Base-by-base conservation (phyloP, 345 rosid genomes). In the Salix viminalis region DNA sequence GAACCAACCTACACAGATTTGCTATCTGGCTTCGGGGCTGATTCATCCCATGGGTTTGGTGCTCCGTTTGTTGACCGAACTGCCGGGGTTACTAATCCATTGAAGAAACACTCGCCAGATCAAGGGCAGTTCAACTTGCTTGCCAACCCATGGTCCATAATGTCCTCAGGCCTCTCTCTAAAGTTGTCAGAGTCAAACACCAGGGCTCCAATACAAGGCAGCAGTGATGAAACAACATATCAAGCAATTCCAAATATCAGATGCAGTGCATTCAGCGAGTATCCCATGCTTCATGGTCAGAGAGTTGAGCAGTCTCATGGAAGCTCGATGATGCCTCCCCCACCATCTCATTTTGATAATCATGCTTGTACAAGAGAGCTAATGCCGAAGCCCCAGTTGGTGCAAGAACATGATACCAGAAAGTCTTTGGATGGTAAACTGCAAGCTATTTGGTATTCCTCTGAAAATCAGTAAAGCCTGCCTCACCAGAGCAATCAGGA, bases 381-480 rank as follows among this genome's bases (percentile, higher is more conserved):
- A 15, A 70, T 77, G 9, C 69, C 80, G 2, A 79, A 80, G 44
- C 78, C 74, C 10, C 37, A 14, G 14, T 61, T 58, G 30, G 39
- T 34, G 34, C 79, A 67, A 73, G 85, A 81, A 13, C 82, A 79
- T 60, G 82, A 78, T 56, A 74, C 58, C 23, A 72, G 77, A 54
- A 84, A 80, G 65, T 52, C 88, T 28, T 70, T 64, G n/a, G 83
- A 80, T 61, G 83, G 83, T n/a, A 48, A 77, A 75, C 52, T 88
- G 86, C 75, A 88, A 82, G 79, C 87, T 88, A 30, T 88, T 88
- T 74, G 91, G 91, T 12, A 72, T 88, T 76, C 83, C 89, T 50
- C 82, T 88, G 72, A 58, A 58, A 23, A 62, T 65, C 14, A 71
- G 83, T 70, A 77, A 77, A 26, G n/a, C 75, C 76, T 36, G 70